Evolutionary conservation across 129 eudicot genomes (phyloP).

Genomic region (Helianthus tuberosus): DNA sequence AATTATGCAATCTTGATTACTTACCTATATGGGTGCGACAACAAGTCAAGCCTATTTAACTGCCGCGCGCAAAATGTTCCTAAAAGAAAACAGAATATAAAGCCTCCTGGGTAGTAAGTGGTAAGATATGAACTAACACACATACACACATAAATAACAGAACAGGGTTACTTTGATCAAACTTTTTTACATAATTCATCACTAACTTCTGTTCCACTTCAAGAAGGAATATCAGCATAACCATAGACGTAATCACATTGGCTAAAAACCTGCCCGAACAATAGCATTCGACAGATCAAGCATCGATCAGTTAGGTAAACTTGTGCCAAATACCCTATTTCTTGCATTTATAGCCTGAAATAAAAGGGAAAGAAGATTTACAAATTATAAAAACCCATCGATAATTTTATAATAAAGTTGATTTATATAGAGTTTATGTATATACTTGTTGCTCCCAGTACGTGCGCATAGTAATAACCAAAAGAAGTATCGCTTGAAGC

Average conservation of each 20-base stretch:
- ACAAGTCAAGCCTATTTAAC: too few species aligned
- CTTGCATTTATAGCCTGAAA: constrained; percentile 37
- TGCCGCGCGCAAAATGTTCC: not conserved
- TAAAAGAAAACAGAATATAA: not conserved
- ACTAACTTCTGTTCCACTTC: not conserved
- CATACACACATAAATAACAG: not conserved
- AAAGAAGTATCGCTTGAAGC: constrained; percentile 38
- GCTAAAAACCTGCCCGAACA: not conserved
- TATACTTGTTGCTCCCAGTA: constrained; percentile 45
- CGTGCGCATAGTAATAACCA: constrained; percentile 36
- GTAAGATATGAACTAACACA: constrained; percentile 5
- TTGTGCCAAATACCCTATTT: constrained; percentile 21
- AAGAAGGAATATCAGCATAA: not conserved
- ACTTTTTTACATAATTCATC: constrained; percentile 14
- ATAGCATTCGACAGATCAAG: too few species aligned
- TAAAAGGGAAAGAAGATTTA: not conserved
- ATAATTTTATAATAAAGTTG: not conserved
- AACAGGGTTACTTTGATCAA: not conserved
- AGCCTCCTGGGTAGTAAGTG: not conserved
- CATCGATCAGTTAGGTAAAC: not conserved
- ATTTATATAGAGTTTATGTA: not conserved
- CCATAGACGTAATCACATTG: constrained; percentile 9
- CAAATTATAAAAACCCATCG: not conserved
- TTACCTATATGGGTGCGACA: too few species aligned
- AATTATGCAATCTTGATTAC: too few species aligned